Base-by-base conservation (phyloP, 2,329 filamentous ascomycete species). In the Claviceps arundinis region DNA sequence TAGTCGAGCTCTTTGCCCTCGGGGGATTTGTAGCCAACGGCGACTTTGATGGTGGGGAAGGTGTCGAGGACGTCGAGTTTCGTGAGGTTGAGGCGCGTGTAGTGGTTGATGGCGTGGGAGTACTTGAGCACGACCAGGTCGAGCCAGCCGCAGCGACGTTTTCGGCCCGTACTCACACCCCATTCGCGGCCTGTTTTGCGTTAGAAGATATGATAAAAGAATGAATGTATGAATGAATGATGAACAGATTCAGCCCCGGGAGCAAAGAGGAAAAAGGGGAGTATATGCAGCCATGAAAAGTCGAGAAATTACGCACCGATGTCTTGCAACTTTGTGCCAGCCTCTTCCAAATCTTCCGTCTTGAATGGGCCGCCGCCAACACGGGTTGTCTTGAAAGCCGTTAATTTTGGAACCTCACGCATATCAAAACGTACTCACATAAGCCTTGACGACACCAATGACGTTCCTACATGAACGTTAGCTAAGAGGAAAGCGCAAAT, bases 81-180 rank as follows among this genome's bases (percentile, higher is more conserved):
- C 7, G 48, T 50, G 3, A 50, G 62, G 60, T 82, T 81, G 2
- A 82, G 63, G 45, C 72, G 67, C 0, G 80, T 81, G 68, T 87
- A 87, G 69, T 83, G 75, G 69, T 87, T 87, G 64, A 85, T 73
- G 47, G 74, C 69, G 55, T 60, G 58, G 26, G 65, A 82, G 70
- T 84, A 86, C 64, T 84, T 82, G 56, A 86, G 66, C 6, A 86
- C 76, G 37, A 86, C 81, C 5, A 87, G 73, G 60, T 87, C 83
- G 11, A 49, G 41, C 47, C 56, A 55, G 37, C 52, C 56, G 46
- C 56, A 57, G 13, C 54, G 52, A 40, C 56, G 54, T 48, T 51
- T 56, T 34, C 56, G 56, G 16, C 56, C 56, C 2, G 56, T 57
- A 38, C 50, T 54, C 8, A 55, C 54, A 8, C 54, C 56, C 55